Base-by-base conservation (phyloP, 1,284 basidiomycete species). In the Papiliotrema flavescens region DNA sequence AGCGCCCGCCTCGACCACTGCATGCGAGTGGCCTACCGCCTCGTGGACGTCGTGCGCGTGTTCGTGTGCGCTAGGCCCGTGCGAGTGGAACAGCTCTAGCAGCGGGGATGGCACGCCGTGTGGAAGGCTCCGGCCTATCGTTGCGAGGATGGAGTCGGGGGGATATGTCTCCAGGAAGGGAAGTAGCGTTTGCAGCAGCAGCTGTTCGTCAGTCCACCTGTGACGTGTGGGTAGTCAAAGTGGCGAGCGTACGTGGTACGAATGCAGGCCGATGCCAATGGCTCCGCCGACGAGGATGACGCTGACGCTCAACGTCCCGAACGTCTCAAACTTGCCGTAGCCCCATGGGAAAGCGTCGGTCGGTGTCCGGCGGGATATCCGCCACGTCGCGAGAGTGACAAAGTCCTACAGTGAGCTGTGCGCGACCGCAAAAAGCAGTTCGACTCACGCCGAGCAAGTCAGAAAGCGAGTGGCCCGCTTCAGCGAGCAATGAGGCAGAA, bases 241-340 rank as follows among this genome's bases (percentile, higher is more conserved):
- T 0, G n/a, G 24, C 20, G 7, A 9, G 63, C 72, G 51, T 37
- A 74, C 72, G 57, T 76, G 83, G 75, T 91, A 93, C 1, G 91
- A 93, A 79, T 98, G 95, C 62, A 94, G 82, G 3, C 90, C 93
- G 55, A 98, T 94, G 36, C 92, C 94, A 17, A 95, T 80, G 0
- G 92, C 92, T 36, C 93, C 93, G 6, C 88, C 79, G 9, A 83
- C 77, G 85, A 95, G 82, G 49, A 95, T 82, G 44, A 94, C 77
- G 11, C 88, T 88, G 48, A 95, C 87, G 28, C 87, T 84, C 8
- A 89, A 84, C 11, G 91, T 93, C 44, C 93, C 93, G 42, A 95
- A 80, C 4, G 93, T 94, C 76, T 98, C 94, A 65, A 92, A 94
- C 77, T 97, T 98, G 62, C 88, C 87, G 68, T 93, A 93, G 4